phyloP scores from a whole-genome alignment of 2,329 filamentous ascomycete species.

The Nakataea oryzae region DNA sequence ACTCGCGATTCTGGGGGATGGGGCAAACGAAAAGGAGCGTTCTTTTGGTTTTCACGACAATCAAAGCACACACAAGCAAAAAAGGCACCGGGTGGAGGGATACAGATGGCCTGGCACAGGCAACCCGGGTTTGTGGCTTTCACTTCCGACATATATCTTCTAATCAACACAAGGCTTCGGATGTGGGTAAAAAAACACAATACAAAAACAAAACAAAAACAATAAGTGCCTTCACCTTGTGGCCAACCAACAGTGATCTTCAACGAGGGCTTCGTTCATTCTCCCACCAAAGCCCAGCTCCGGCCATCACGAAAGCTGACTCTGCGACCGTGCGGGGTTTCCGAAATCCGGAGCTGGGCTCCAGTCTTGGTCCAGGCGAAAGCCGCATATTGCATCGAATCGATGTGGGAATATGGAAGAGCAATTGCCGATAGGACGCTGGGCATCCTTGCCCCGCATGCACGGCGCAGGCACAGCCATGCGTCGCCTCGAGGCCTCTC shows the following conservation, averaged over 20 bases:
- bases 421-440: too few relatives aligned
- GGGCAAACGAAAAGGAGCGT: not conserved
- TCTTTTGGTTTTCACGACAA: not conserved
- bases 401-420: too few relatives aligned
- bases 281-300: not conserved
- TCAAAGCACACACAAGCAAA: too few relatives aligned
- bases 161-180: not conserved
- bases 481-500: too few relatives aligned
- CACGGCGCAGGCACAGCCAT: too few relatives aligned
- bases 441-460: too few relatives aligned
- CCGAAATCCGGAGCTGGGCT: not conserved
- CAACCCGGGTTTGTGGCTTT: not conserved
- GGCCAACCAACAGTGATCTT: too few relatives aligned
- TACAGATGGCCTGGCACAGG: not conserved
- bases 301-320: too few relatives aligned
- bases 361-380: too few relatives aligned
- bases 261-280: not conserved
- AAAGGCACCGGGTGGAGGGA: not conserved
- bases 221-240: too few relatives aligned
- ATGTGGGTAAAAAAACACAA: not conserved
- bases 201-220: not conserved
- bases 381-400: too few relatives aligned
- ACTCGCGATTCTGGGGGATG: not conserved
- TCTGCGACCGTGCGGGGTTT: not conserved
- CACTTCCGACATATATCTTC: not conserved